Base-by-base conservation (phyloP, 1,284 basidiomycete genomes). In the Cryptococcus sp. region DNA sequence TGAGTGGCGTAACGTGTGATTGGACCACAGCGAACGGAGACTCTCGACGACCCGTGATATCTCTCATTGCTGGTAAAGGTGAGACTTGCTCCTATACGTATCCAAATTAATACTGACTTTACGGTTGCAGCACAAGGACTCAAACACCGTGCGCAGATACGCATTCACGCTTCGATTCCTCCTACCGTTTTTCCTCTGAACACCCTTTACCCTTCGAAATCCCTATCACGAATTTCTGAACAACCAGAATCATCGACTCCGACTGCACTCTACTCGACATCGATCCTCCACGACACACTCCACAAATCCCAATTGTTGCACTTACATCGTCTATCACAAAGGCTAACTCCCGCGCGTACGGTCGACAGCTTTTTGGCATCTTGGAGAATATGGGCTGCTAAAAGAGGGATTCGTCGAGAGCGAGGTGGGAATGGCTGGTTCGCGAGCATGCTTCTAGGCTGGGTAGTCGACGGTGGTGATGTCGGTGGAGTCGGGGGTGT, bases 381-480 rank as follows among this genome's bases (percentile, higher is more conserved):
- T 11, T 84, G 97, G 54, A 85, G 91, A 20, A 85, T 95, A 19
- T 97, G 94, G 95, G 89, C 91, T 1, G 87, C 88, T 54, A 89
- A 94, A 72, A 84, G 93, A 20, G 92, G 91, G 0, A 91, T 91
- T 63, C 60, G 69, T 26, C 56, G 64, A 66, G 77, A 40, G 72
- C 71, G 84, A 57, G 87, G 86, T 62, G 81, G 89, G 1, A 81
- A 82, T 40, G 90, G 88, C 0, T 79, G 82, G 44, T 89, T 84
- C 81, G 93, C 90, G 84, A 78, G 80, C 58, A 85, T 84, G 22
- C 67, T 93, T 0, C 76, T 95, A n/a, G 85, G 84, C 22, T 80
- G 88, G 63, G 75, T 94, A 26, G 80, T 93, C 16, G 75, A 81
- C 25, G 92, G 92, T 10, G 88, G 89, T 57, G 86, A 88, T 57